phyloP scores from a whole-genome alignment of 306 rosid genomes.

The cucumber (Cucumis sativus) region DNA sequence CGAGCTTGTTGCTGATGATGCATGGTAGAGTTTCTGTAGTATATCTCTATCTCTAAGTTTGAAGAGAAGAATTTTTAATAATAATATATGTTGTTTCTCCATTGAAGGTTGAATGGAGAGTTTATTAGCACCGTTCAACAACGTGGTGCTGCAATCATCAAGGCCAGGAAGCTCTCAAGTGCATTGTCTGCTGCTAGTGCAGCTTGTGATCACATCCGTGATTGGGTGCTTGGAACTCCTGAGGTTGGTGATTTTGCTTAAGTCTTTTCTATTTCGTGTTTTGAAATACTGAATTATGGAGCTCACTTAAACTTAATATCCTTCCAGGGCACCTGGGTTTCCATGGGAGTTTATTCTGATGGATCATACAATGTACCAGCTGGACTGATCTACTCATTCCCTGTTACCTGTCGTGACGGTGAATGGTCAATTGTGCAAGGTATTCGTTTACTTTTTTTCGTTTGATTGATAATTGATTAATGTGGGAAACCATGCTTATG shows the following conservation, averaged over 20 bases:
- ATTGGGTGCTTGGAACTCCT: conserved; percentile 98
- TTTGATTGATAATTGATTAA: background rate
- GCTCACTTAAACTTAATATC: conserved; percentile 1
- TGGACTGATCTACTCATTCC: conserved; percentile 91
- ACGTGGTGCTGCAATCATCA: conserved; percentile 97
- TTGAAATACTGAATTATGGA: background rate
- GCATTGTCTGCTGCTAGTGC: conserved; percentile 95
- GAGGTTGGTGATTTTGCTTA: conserved; percentile 35
- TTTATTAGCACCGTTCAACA: conserved; percentile 94
- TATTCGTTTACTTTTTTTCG: conserved; percentile 9
- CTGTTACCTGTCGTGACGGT: conserved; percentile 66
- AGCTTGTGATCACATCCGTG: conserved; percentile 96
- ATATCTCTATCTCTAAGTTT: background rate
- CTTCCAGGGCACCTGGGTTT: conserved; percentile 83
- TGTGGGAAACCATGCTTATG: background rate
- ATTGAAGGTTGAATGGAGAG: conserved; percentile 71
- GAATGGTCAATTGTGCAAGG: conserved; percentile 98
- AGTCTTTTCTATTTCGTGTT: background rate
- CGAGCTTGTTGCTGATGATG: conserved; percentile 67
- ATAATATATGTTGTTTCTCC: background rate
- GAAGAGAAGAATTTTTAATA: background rate
- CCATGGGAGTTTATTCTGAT: conserved; percentile 98
- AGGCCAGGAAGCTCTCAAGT: conserved; percentile 89
- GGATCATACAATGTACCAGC: conserved; percentile 94
- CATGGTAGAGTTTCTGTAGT: conserved; percentile 39